Evolutionary conservation across 139 green algal genomes (phyloP), one percentile per base, ranked within the genome.

Genomic region (Chlorella sp.): DNA sequence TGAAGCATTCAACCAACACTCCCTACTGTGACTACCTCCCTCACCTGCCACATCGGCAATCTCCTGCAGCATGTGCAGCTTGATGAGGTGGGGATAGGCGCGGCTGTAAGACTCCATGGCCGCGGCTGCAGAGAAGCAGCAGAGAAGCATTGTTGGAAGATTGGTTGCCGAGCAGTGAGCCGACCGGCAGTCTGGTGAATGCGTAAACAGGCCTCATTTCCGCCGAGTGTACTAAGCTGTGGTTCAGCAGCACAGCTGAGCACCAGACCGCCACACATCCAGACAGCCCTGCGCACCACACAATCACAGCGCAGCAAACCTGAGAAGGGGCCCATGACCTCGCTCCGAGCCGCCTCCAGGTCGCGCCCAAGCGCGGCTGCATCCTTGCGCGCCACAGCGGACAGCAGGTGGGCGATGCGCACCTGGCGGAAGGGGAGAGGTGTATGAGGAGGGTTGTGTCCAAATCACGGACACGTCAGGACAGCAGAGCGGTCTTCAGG

Each of bases 51-150:
- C 86, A 47, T 94, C 88, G 5, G 65, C 71, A 25, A 88, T 41
- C 65, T 95, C 89, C 81, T 93, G 87, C 63, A 99, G 88, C 89
- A 97, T 95, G 88, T 98, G 94, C 39, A 99, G 93, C 70, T 93
- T 90, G 11, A 97, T 85, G 4, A 99, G 83, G 65, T 94, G 81
- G 0, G 96, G 94, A 91, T 99, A 98, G 2, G 96, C 96, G 0
- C 97, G 91, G 20, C 69, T 80, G 85, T 99, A 97, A 32, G 91
- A 95, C 91, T 99, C 97, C 89, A 95, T 96, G 75, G 85, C 90
- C 36, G 92, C 93, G 39, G 92, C 95, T 1, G 95, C 95, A 76
- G 38, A 38, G 60, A 9, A 23, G 9, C 9, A 51, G 7, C 6
- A 16, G 44, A 51, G 7, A 51, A 9, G 44, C 44, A 51, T n/a